Base-by-base conservation (phyloP, 495 filamentous ascomycete genomes). In the Aspergillus coremiiformis region DNA sequence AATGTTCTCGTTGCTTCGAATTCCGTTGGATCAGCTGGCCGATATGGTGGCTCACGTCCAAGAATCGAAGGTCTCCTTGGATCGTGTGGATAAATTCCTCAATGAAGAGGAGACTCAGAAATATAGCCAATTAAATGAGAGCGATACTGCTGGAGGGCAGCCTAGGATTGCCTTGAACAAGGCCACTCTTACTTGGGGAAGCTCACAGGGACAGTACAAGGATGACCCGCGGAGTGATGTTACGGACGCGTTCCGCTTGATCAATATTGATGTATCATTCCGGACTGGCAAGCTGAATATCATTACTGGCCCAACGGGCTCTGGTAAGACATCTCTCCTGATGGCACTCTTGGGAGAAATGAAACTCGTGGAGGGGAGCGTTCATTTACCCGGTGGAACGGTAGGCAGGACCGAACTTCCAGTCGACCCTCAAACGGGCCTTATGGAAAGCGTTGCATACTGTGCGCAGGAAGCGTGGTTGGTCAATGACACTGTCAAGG, bases 31-130 rank as follows among this genome's bases (percentile, higher is more conserved):
- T 68, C 94, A 97, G 63, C 77, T 99, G 4, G 94, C 94, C 41
- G 94, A 99, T 64, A 99, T 99, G 94, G 82, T 99, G 62, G 95
- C 94, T 30, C 95, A 96, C 64, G 91, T 99, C 7, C 90, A 96
- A 70, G 94, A 99, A 70, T 89, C 90, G 9, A 93, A 94, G 72
- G 94, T 99, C 26, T 97, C 94, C 1, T 80, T 99, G 41, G 91
- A 95, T 62, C 90, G 94, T 69, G 89, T 99, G 17, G 93, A 99
- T 61, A 86, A 95, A 55, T 99, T 95, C 64, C 67, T 99, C 47
- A 85, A 81, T 48, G 94, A 99, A 63, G 88, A 95, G 21, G 94
- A 99, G 68, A 97, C 93, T 0, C 89, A 93, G 52, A 99, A 99
- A 66, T 96, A 95, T 59, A 75, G 77, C n/a, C 94, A 96, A 61